These are phyloP conservation scores for Friedmanniomyces endolithicus DNA, from an alignment of 495 filamentous ascomycete species.

Conservation along the genomic window DNA sequence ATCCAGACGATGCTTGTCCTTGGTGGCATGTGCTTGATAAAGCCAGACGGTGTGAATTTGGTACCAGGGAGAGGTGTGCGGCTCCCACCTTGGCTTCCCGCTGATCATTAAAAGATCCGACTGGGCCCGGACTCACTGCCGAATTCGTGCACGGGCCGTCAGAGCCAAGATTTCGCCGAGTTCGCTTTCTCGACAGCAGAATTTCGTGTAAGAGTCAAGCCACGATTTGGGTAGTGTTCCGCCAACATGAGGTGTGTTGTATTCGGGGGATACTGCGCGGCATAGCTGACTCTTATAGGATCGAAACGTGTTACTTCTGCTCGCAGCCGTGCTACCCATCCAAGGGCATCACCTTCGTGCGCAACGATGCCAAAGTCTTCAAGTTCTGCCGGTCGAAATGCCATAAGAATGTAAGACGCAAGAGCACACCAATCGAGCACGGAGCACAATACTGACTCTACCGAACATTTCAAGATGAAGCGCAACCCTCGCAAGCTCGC, in stretches of 20 bases:
- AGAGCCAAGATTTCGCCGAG: neutral
- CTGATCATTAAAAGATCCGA: too few relatives aligned
- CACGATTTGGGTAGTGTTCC: neutral
- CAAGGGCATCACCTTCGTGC: constrained; percentile 77
- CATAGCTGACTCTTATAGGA: constrained; percentile 30
- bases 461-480: constrained; percentile 78
- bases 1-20: neutral
- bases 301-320: constrained; percentile 91
- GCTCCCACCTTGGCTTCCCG: too few relatives aligned
- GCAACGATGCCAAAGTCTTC: constrained; percentile 66
- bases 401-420: constrained; percentile 56
- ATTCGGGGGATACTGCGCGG: neutral
- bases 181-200: neutral
- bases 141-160: neutral
- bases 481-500: constrained; percentile 56
- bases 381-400: constrained; percentile 78
- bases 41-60: neutral
- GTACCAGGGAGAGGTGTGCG: too few relatives aligned
- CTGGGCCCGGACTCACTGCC: too few relatives aligned
- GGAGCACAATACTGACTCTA: neutral
- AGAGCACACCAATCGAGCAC: neutral
- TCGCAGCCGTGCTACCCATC: constrained; percentile 71
- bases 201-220: neutral
- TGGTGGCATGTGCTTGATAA: neutral
- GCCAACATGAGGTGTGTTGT: neutral